Evolutionary conservation across 2,329 filamentous ascomycete genomes (phyloP), one percentile per base, ranked within the genome.

Genomic region (Microascus cirrosus): DNA sequence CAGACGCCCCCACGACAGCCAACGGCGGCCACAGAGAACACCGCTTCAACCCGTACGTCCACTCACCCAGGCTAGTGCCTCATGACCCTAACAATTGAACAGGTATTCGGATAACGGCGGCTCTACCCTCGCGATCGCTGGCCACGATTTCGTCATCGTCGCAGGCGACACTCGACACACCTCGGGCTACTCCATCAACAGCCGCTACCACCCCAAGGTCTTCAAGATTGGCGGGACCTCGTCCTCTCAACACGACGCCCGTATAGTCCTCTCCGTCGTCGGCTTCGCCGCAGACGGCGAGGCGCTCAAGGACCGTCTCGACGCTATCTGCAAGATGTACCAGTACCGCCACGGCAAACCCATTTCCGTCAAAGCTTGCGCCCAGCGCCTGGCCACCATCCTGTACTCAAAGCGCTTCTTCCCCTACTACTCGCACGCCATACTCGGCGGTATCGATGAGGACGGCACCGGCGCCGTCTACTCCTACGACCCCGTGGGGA

Each of bases 91-190:
- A 64, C 59, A 53, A 25, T 22, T 11, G 25, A 48, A 3, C 65
- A 94, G 89, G 66, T 99, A 99, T 76, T 95, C 94, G 64, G 93
- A 99, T 78, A 99, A 99, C 72, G 94, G 94, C 65, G 94, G 94
- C 65, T 95, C 91, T 60, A 97, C 94, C 58, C 84, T 99, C 59
- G 94, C 91, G 68, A 97, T 99, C 73, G 87, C 90, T 45, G 94
- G 95, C 65, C 85, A 85, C 69, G 89, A 95, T 78, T 99, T 97
- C 79, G 85, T 91, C 69, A 95, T 99, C 76, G 85, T 99, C 71
- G 94, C 94, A 52, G 94, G 95, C 74, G 94, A 99, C 78, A 99
- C 94, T 66, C 89, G 94, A 71, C 90, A 90, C 69, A 96, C 92
- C 58, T 88, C 89, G 63, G 94, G 95, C 70, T 99, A 96, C 84